Conservation (phyloP, 331 rosid genomes). For the Malus hybrid region DNA sequence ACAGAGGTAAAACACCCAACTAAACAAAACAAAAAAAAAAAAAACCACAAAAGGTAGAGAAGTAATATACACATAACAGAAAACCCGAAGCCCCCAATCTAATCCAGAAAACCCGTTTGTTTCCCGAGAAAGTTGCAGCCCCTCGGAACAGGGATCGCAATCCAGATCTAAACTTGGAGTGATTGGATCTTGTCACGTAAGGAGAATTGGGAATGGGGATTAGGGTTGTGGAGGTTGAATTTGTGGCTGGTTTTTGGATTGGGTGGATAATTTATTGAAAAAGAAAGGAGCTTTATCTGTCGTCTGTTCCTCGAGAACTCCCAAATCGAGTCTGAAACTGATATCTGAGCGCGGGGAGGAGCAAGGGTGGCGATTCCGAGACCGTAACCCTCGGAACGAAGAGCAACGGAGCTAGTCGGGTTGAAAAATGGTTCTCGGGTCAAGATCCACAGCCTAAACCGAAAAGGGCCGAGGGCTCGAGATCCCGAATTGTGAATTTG, state of each 20-base stretch:
- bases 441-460: background rate
- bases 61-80: slow-evolving; percentile 27
- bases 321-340: background rate
- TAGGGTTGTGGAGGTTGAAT: background rate
- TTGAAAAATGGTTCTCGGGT: background rate
- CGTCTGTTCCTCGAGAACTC: too few species aligned
- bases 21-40: background rate
- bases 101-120: background rate
- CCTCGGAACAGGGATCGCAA: background rate
- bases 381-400: background rate
- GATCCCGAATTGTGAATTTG: background rate
- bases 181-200: background rate
- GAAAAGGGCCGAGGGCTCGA: background rate
- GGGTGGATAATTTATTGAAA: background rate
- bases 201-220: background rate
- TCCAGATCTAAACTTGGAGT: background rate
- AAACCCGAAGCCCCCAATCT: slow-evolving; percentile 4
- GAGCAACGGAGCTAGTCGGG: background rate
- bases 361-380: background rate
- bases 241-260: background rate
- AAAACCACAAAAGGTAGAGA: background rate
- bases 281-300: background rate
- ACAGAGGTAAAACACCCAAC: background rate
- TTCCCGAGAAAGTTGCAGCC: background rate
- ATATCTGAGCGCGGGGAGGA: background rate